Conservation (phyloP, 768 basidiomycete species). For the Suillus brevipes region DNA sequence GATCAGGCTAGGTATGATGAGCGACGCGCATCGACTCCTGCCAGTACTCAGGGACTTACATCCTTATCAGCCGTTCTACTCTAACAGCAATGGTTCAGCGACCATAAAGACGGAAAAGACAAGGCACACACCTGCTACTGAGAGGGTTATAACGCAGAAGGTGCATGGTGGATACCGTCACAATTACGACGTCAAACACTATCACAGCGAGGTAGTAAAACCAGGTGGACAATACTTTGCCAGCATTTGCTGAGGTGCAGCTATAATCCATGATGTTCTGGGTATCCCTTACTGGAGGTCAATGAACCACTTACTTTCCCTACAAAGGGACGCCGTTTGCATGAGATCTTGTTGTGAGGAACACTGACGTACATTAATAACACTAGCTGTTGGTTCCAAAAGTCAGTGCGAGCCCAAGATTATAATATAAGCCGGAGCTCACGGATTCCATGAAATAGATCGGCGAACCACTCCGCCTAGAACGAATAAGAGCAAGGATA, state of each 20-base stretch:
- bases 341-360: conserved; percentile 35
- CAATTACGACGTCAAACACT: conserved; percentile 29
- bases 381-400: background rate
- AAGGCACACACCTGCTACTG: background rate
- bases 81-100: conserved; percentile 24
- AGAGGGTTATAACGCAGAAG: background rate
- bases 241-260: conserved; percentile 43
- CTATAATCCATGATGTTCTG: conserved; percentile 29
- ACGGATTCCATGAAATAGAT: background rate
- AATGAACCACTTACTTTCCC: background rate
- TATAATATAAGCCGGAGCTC: background rate
- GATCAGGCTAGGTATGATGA: conserved; percentile 49
- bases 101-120: background rate
- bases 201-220: conserved; percentile 54
- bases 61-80: conserved; percentile 31
- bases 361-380: conserved; percentile 15
- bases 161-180: conserved; percentile 38
- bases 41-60: conserved; percentile 6
- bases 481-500: background rate
- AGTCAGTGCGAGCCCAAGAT: background rate
- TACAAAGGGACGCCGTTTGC: background rate
- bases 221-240: conserved; percentile 47
- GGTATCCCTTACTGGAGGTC: background rate
- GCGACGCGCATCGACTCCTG: conserved; percentile 2
- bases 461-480: background rate